Evolutionary conservation across 2,329 filamentous ascomycete species (phyloP), one percentile per base, ranked within the genome.

Genomic region (Aspergillus hortae): DNA sequence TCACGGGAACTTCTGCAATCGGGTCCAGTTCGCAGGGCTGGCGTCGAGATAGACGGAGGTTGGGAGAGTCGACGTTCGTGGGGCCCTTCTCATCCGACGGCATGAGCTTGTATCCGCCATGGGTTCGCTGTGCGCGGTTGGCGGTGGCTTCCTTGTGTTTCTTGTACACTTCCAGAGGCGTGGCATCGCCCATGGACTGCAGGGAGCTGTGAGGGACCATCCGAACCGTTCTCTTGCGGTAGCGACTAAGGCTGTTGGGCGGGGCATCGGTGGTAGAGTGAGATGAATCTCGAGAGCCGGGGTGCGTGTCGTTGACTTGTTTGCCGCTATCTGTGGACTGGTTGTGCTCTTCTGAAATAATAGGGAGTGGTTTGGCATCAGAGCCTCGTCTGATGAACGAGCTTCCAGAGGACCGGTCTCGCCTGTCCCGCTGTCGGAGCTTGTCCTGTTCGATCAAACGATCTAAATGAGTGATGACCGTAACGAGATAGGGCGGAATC

Each of bases 401-500:
- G 35, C 66, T 64, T 6, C 54, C 53, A 5, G 49, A 43, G 5
- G 35, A 45, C 11, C 46, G 38, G 7, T 49, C 36, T 6, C 21
- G 32, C 3, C 33, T 48, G 11, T 41, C 41, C 6, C 30, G 54
- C 33, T 58, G 53, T 21, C 49, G 53, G 3, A 33, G 40, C n/a
- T 63, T 56, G 11, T 69, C 66, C 46, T 70, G 75, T 45, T 78
- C 69, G 56, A 85, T 81, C 23, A 84, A 68, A 15, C 77, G 75
- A 65, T 85, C 82, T 11, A 86, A 73, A 55, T 85, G 79, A 7
- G 77, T 77, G 43, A 88, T 80, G 21, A 88, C 78, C 44, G 83
- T 79, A 30, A 81, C 77, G 40, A 86, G 74, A 53, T 83, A 79
- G 4, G 74, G 72, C 15, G 55, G 78, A 68, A 69, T 72, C 65